Evolutionary conservation across 1,284 basidiomycete genomes (phyloP).

Genomic region (Erythrobasidium hasegawianum): DNA sequence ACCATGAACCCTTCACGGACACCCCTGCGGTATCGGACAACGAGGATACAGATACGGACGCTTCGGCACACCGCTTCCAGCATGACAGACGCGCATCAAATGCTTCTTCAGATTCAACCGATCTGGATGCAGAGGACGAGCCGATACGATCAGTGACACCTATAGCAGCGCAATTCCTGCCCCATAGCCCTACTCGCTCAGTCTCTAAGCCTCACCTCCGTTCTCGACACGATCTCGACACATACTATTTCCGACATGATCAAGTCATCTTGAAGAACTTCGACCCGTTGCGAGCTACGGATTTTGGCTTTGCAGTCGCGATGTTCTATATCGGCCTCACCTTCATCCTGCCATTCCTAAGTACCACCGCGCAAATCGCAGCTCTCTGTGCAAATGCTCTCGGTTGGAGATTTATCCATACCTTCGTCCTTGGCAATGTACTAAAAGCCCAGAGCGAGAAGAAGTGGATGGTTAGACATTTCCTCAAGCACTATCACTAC

Average conservation of each 20-base stretch:
- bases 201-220: slow-evolving; percentile 45
- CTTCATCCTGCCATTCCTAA: slow-evolving; percentile 36
- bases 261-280: slow-evolving; percentile 74
- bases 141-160: slow-evolving; percentile 1
- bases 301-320: slow-evolving; percentile 46
- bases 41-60: slow-evolving; percentile 16
- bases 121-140: slow-evolving; percentile 25
- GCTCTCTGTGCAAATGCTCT: slow-evolving; percentile 79
- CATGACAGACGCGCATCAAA: slow-evolving; percentile 8
- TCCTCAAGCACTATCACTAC: slow-evolving; percentile 83
- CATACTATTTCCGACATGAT: slow-evolving; percentile 87
- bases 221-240: slow-evolving; percentile 82
- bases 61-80: slow-evolving; percentile 10
- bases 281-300: slow-evolving; percentile 57
- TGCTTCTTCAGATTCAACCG: slow-evolving; percentile 12
- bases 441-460: slow-evolving; percentile 76
- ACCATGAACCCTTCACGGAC: slow-evolving; percentile 17
- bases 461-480: slow-evolving; percentile 90
- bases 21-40: slow-evolving; percentile 31
- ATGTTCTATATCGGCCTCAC: slow-evolving; percentile 51
- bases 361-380: slow-evolving; percentile 51
- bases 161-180: not conserved
- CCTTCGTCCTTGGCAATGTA: slow-evolving; percentile 77
- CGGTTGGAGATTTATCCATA: slow-evolving; percentile 82
- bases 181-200: not conserved